A percentile compares a stretch with the other conserved stretches of the same genome.
phyloP scores from a whole-genome alignment of 495 filamentous ascomycete species.

The Mytilinidion resinicola region DNA sequence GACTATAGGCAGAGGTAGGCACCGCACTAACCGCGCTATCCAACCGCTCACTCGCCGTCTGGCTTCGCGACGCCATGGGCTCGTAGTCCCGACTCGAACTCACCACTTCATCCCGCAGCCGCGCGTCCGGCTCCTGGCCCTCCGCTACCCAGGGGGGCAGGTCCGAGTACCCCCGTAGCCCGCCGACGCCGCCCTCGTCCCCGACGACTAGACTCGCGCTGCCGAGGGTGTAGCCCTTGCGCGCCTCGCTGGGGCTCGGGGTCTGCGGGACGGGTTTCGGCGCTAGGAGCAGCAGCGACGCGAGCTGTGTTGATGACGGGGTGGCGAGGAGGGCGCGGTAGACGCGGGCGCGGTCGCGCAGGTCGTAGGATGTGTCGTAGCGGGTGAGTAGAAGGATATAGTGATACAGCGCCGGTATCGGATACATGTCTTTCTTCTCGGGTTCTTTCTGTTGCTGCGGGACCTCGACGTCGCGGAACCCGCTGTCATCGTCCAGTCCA shows the following conservation, averaged over 20 bases:
- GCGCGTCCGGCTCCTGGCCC: slow-evolving; percentile 72
- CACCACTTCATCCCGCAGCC: slow-evolving; percentile 54
- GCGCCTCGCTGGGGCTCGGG: slow-evolving; percentile 73
- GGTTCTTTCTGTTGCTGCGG: neutral
- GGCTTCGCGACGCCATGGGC: slow-evolving; percentile 32
- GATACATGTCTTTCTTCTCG: slow-evolving; percentile 38
- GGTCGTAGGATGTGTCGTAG: slow-evolving; percentile 91
- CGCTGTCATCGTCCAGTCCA: slow-evolving; percentile 30
- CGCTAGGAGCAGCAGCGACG: slow-evolving; percentile 80
- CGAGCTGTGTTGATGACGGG: slow-evolving; percentile 72
- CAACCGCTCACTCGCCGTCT: slow-evolving; percentile 60
- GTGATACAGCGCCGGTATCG: slow-evolving; percentile 69
- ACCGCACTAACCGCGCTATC: slow-evolving; percentile 36
- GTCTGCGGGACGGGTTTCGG: slow-evolving; percentile 89
- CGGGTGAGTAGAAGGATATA: slow-evolving; percentile 80
- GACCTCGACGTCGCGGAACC: slow-evolving; percentile 24
- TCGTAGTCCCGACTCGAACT: slow-evolving; percentile 34
- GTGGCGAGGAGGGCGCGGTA: slow-evolving; percentile 76
- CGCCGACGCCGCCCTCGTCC: slow-evolving; percentile 60
- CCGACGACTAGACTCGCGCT: slow-evolving; percentile 80
- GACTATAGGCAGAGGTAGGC: neutral
- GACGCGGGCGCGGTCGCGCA: slow-evolving; percentile 81
- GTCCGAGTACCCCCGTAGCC: slow-evolving; percentile 66
- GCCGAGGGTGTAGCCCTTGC: slow-evolving; percentile 70
- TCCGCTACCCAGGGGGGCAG: slow-evolving; percentile 78